Evolutionary conservation across 2,329 filamentous ascomycete genomes (phyloP), one percentile per base, ranked within the genome.

Genomic region (Arthrobotrys sphaeroides): DNA sequence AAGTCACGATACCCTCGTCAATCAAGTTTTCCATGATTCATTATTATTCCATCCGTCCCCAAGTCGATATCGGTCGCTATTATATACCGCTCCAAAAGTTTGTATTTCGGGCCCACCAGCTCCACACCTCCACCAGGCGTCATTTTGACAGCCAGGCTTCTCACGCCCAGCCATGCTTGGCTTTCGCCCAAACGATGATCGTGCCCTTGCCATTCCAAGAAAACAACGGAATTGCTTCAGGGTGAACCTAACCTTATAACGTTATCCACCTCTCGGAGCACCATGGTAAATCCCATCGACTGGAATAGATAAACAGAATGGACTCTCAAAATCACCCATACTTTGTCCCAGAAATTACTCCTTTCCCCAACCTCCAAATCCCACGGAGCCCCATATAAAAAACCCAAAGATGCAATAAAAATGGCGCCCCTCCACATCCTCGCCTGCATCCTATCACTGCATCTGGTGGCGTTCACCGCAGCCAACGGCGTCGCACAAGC

Each of bases 241-340:
- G 26, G 51, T 60, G 51, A 28, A 40, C 36, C 28, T 67, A 67
- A 67, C 49, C 49, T 67, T 67, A 67, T 67, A n/a, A n/a, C n/a
- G n/a, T n/a, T n/a, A n/a, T n/a, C n/a, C 22, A 13, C 18, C 45
- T 24, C 51, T 3, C n/a, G 20, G 10, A 36, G 2, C 18, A 12
- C 3, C 10, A 49, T 33, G 28, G 5, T 33, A 7, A 38, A 38
- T 24, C 16, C 16, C 31, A 24, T 24, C 18, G 4, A 9, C 18
- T 5, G 6, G 18, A 38, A 55, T 24, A 36, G 51, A 55, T 55
- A 55, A 55, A 53, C 36, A 55, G 31, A 55, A 55, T 55, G 31
- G 28, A 6, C 5, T n/a, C 12, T 16, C 12, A 13, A 40, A 40
- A n/a, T 13, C 36, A 40, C 12, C 5, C 5, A 10, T 4, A 40